phyloP scores from a whole-genome alignment of 306 rosid species.

The Alnus glutinosa region DNA sequence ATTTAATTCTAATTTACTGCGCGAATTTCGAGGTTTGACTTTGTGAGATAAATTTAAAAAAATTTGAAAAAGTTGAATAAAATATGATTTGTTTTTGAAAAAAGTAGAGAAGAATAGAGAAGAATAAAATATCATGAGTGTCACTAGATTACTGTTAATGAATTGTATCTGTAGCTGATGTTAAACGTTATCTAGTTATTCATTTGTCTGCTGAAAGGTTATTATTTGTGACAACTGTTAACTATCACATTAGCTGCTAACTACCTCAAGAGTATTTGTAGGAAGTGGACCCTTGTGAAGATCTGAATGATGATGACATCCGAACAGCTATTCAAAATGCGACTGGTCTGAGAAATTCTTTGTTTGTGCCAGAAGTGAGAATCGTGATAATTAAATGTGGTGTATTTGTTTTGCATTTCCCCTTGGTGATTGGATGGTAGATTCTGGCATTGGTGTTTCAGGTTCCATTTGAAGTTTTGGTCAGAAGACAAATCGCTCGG shows the following conservation, averaged over 20 bases:
- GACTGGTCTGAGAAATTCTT: constrained; percentile 40
- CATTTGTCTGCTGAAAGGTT: not conserved
- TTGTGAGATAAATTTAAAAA: too few relatives aligned
- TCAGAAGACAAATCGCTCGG: constrained; percentile 43
- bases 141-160: not conserved
- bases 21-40: too few relatives aligned
- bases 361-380: constrained; percentile 50
- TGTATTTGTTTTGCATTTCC: constrained; percentile 9
- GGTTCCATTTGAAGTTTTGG: constrained; percentile 48
- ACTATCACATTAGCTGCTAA: not conserved
- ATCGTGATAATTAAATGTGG: constrained; percentile 4
- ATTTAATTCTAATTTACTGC: too few relatives aligned
- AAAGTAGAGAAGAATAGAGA: too few relatives aligned
- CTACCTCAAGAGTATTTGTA: constrained; percentile 22
- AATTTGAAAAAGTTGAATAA: too few relatives aligned
- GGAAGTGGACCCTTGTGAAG: constrained; percentile 51
- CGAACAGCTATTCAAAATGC: constrained; percentile 48
- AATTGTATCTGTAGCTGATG: not conserved
- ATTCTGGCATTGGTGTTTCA: constrained; percentile 15
- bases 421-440: not conserved
- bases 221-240: not conserved
- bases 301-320: constrained; percentile 44
- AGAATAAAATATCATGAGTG: not conserved
- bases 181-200: not conserved
- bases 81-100: too few relatives aligned